A percentile compares a stretch with the other conserved stretches of the same genome.
phyloP scores from a whole-genome alignment of 768 basidiomycete species.

The Phlegmacium glaucopus region DNA sequence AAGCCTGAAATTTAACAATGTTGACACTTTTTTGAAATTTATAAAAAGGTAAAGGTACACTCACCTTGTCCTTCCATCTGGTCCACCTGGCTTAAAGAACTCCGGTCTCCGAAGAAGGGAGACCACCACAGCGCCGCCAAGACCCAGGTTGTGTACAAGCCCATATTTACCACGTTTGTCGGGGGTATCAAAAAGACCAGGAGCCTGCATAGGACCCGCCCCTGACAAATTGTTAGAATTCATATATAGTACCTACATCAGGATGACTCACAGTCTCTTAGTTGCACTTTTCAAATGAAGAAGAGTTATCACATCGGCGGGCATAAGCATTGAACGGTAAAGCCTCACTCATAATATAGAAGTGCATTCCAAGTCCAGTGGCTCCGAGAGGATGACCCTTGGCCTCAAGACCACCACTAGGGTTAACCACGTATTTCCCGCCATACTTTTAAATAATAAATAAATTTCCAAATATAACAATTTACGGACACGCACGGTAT shows the following conservation, averaged over 20 bases:
- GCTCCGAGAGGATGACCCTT: slow-evolving; percentile 87
- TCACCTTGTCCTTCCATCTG: slow-evolving; percentile 65
- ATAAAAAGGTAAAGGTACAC: slow-evolving; percentile 6
- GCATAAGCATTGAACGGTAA: slow-evolving; percentile 1
- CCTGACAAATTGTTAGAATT: slow-evolving; percentile 33
- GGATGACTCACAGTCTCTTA: slow-evolving; percentile 59
- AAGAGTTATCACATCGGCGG: slow-evolving; percentile 1
- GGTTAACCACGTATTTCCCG: slow-evolving; percentile 82
- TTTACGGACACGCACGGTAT: slow-evolving; percentile 54
- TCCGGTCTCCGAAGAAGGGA: slow-evolving; percentile 74
- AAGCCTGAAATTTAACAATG: slow-evolving; percentile 38
- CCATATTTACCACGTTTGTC: slow-evolving; percentile 77
- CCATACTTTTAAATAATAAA: slow-evolving; percentile 50
- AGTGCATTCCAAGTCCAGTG: slow-evolving; percentile 84
- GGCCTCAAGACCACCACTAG: slow-evolving; percentile 84
- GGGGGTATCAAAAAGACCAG: slow-evolving; percentile 55
- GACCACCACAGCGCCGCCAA: slow-evolving; percentile 79
- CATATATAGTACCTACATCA: background rate
- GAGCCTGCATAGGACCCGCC: slow-evolving; percentile 84
- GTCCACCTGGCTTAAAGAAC: slow-evolving; percentile 65
- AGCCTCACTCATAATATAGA: slow-evolving; percentile 72
- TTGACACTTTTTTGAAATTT: background rate
- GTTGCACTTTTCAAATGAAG: slow-evolving; percentile 51
- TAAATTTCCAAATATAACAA: background rate
- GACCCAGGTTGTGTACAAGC: slow-evolving; percentile 79